A percentile compares a stretch with the other conserved stretches of the same genome.
Evolutionary conservation across 257 asterid genomes (phyloP).

Genomic region (Sherardia arvensis): DNA sequence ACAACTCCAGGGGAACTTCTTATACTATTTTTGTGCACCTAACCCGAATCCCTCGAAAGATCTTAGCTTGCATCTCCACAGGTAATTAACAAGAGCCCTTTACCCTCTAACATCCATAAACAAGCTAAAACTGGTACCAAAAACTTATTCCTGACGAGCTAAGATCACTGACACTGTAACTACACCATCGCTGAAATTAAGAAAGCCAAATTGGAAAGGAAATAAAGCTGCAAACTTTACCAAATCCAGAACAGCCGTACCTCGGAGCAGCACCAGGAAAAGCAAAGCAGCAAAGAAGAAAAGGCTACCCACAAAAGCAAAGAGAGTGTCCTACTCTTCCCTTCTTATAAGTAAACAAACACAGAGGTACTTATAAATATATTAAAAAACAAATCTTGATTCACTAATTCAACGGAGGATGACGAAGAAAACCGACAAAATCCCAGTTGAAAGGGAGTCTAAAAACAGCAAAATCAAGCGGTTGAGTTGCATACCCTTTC

Average conservation of each 20-base stretch:
- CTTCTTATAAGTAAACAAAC: no score
- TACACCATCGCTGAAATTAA: neutral
- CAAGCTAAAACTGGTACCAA: neutral
- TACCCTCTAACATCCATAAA: neutral
- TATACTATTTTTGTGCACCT: no score
- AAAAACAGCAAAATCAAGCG: conserved; percentile 21
- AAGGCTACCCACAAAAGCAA: conserved; percentile 5
- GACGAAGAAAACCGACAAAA: neutral
- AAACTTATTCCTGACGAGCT: neutral
- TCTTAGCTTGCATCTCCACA: neutral
- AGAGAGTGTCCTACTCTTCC: neutral
- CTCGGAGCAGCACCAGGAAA: neutral
- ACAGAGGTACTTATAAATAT: conserved; percentile 9
- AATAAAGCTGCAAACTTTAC: conserved; percentile 3
- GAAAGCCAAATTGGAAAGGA: neutral
- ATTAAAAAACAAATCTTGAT: conserved; percentile 18
- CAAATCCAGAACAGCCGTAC: neutral
- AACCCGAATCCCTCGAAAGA: neutral
- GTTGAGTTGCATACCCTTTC: conserved; percentile 18
- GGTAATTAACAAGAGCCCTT: neutral
- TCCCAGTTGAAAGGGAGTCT: conserved; percentile 13
- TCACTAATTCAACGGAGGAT: conserved; percentile 13
- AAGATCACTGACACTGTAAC: neutral
- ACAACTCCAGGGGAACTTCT: neutral
- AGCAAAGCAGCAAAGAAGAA: neutral